phyloP scores from a whole-genome alignment of 2,329 filamentous ascomycete species.

The Endocalyx cinctus region DNA sequence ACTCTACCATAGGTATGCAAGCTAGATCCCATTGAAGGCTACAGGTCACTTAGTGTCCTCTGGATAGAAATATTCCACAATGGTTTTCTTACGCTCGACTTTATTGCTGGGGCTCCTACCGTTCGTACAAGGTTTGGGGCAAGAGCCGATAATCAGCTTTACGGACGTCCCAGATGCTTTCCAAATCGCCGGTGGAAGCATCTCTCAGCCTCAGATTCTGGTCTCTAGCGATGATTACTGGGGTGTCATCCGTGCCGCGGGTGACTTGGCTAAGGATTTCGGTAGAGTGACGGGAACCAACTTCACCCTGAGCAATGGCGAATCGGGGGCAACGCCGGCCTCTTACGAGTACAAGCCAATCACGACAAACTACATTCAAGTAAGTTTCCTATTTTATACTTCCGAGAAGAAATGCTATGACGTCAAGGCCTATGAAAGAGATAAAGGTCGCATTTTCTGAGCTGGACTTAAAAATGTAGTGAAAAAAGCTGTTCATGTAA shows the following conservation, averaged over 20 bases:
- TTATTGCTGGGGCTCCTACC: no score
- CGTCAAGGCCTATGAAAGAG: no score
- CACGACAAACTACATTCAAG: constrained; percentile 42
- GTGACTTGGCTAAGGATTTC: constrained; percentile 65
- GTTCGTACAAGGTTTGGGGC: constrained; percentile 20
- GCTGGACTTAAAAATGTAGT: no score
- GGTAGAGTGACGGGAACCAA: constrained; percentile 65
- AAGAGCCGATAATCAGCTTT: constrained; percentile 25
- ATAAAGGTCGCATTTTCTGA: no score
- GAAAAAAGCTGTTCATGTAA: no score
- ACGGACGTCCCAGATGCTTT: constrained; percentile 13
- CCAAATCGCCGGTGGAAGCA: constrained; percentile 20
- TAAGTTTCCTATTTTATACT: constrained; percentile 27
- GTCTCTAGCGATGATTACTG: constrained; percentile 59
- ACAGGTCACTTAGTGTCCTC: no score
- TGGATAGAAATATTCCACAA: no score
- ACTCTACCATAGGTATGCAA: no score
- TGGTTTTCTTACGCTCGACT: no score
- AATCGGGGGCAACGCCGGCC: constrained; percentile 30
- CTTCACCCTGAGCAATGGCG: constrained; percentile 52
- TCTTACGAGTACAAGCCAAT: constrained; percentile 39
- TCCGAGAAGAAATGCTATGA: no score
- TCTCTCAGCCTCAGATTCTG: constrained; percentile 36
- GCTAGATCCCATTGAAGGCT: no score
- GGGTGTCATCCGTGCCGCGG: constrained; percentile 63